Evolutionary conservation across 495 filamentous ascomycete genomes (phyloP), one percentile per base, ranked within the genome.

Genomic region (Lasiosphaeria ovina): DNA sequence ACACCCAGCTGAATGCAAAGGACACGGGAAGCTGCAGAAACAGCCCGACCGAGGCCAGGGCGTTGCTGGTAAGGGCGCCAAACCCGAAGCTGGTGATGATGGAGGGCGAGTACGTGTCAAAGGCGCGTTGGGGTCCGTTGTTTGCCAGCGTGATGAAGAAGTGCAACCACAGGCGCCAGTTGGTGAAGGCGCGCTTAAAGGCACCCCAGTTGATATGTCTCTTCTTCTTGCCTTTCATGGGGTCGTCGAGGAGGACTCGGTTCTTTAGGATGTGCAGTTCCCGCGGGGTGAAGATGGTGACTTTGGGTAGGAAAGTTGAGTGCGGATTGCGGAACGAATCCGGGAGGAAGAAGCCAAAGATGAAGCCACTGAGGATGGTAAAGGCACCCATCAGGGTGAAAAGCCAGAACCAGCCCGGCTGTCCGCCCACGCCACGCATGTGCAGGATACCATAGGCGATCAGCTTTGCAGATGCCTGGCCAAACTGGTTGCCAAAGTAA

Each of bases 391-490:
- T 82, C 51, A 72, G 45, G 16, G 61, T 69, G 66, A 87, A 87
- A 2, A 88, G 78, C 85, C 85, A 88, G 59, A 80, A 77, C 85
- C 85, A 88, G 0, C 85, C 85, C 4, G 77, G 62, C 17, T 82
- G 63, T 5, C 78, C 80, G 45, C 66, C 66, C 9, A 76, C 69
- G 8, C 83, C 83, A 10, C 73, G 63, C 61, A 88, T 76, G 51
- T 68, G 65, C 33, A 72, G 55, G 48, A 69, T 72, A 4, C 62
- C 64, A 17, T 54, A 66, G 49, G 77, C 63, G 33, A 67, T 44
- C 32, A 69, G 67, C 35, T 64, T 80, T 1, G 79, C 79, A 0
- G 77, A 79, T 0, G 82, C 83, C 31, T 79, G 76, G 8, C 80
- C 82, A 32, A 85, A 72, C 66, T 72, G 68, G 58, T 75, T 77